phyloP scores from a whole-genome alignment of 1,139 yeast genomes.

The Suhomyces wounanorum region DNA sequence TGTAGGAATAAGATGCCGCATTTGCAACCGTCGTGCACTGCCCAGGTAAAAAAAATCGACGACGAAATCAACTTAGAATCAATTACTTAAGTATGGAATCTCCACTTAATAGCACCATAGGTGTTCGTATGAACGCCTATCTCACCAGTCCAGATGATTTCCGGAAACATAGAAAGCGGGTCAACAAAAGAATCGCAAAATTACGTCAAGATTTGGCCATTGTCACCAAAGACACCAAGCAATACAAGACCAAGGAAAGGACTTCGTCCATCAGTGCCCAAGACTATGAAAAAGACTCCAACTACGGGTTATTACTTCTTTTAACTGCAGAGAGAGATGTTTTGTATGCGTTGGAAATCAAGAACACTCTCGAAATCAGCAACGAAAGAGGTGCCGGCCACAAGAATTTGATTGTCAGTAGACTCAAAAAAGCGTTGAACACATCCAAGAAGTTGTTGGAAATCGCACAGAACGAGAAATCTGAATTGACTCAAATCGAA shows the following conservation, averaged over 20 bases:
- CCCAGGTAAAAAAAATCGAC: slow-evolving; percentile 3
- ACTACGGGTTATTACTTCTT: slow-evolving; percentile 52
- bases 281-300: slow-evolving; percentile 49
- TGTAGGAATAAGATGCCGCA: neutral
- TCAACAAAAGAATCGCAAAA: slow-evolving; percentile 52
- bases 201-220: slow-evolving; percentile 59
- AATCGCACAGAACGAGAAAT: slow-evolving; percentile 36
- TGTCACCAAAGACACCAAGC: slow-evolving; percentile 59
- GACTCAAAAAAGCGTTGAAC: slow-evolving; percentile 63
- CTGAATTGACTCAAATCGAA: slow-evolving; percentile 50
- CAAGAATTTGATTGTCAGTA: slow-evolving; percentile 60
- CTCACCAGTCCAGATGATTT: slow-evolving; percentile 54
- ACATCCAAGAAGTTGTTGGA: slow-evolving; percentile 47
- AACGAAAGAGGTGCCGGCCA: slow-evolving; percentile 40
- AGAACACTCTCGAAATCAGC: slow-evolving; percentile 57
- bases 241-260: slow-evolving; percentile 50
- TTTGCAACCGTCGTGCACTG: slow-evolving; percentile 8
- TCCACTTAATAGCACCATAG: slow-evolving; percentile 48
- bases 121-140: slow-evolving; percentile 50
- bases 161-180: slow-evolving; percentile 48
- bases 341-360: slow-evolving; percentile 67
- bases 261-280: slow-evolving; percentile 42
- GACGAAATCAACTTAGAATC: slow-evolving; percentile 1
- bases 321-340: slow-evolving; percentile 68
- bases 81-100: slow-evolving; percentile 22